phyloP scores from a whole-genome alignment of 345 rosid genomes.

The Clausena lansium region DNA sequence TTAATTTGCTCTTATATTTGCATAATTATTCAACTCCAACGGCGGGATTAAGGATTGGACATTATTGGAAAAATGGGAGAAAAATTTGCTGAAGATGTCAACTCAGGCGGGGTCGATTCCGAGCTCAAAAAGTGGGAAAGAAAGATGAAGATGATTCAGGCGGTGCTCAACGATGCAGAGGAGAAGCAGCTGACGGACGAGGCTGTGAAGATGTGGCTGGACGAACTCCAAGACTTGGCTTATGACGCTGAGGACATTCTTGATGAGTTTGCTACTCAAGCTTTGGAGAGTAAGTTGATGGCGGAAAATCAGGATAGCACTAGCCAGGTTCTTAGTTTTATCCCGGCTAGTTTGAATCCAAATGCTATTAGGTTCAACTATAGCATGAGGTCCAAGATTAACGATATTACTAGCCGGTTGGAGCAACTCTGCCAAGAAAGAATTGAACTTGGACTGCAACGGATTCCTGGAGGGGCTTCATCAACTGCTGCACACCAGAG shows the following conservation, averaged over 20 bases:
- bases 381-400: not conserved
- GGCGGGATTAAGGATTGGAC: too few relatives aligned
- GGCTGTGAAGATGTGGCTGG: constrained; percentile 8
- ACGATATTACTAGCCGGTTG: not conserved
- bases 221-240: constrained; percentile 1
- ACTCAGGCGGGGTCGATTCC: not conserved
- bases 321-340: not conserved
- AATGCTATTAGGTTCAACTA: not conserved
- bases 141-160: not conserved
- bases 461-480: not conserved
- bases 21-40: too few relatives aligned
- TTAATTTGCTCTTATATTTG: too few relatives aligned
- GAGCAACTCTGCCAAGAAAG: not conserved
- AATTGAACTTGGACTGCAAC: not conserved
- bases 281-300: not conserved
- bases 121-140: not conserved
- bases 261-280: constrained; percentile 6
- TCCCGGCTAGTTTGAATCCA: not conserved
- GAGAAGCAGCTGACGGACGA: not conserved
- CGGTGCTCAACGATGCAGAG: not conserved
- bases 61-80: too few relatives aligned
- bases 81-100: too few relatives aligned
- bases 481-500: not conserved
- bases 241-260: constrained; percentile 10
- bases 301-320: not conserved